Conservation (phyloP, 345 rosid genomes). For the Carallia pectinifolia region DNA sequence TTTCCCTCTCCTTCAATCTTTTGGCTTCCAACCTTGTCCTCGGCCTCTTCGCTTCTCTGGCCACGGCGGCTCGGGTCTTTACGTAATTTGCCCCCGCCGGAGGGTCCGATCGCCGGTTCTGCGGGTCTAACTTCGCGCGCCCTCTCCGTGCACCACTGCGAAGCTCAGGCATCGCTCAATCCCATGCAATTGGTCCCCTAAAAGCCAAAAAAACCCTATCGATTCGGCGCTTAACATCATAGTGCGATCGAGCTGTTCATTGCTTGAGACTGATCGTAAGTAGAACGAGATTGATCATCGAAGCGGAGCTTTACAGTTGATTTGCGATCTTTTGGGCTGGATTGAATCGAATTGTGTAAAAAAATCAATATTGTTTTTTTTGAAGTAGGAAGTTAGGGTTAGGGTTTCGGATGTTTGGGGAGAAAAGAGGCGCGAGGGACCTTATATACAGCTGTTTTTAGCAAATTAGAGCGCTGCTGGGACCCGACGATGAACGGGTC, state of each 20-base stretch:
- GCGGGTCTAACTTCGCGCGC: slow-evolving; percentile 66
- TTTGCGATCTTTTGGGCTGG: too few species aligned
- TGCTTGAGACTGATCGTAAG: too few species aligned
- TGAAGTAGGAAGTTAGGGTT: slow-evolving; percentile 20
- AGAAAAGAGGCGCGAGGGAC: background rate
- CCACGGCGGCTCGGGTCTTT: slow-evolving; percentile 42
- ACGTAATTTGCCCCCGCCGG: slow-evolving; percentile 16
- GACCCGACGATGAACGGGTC: too few species aligned
- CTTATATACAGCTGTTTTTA: too few species aligned
- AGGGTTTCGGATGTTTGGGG: slow-evolving; percentile 29
- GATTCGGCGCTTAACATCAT: slow-evolving; percentile 14
- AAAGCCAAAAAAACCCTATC: background rate
- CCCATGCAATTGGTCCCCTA: slow-evolving; percentile 20
- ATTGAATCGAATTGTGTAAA: too few species aligned
- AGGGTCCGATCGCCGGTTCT: slow-evolving; percentile 23
- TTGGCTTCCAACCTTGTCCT: slow-evolving; percentile 56
- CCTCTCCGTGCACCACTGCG: slow-evolving; percentile 23
- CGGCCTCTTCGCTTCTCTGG: slow-evolving; percentile 35
- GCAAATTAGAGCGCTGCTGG: too few species aligned
- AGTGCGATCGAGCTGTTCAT: slow-evolving; percentile 9
- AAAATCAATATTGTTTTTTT: too few species aligned
- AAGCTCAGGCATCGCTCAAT: slow-evolving; percentile 34
- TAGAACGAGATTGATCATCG: too few species aligned
- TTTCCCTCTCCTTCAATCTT: slow-evolving; percentile 36
- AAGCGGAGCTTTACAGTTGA: too few species aligned